phyloP scores from a whole-genome alignment of 495 filamentous ascomycete species.

The Penicillium cataractarum region DNA sequence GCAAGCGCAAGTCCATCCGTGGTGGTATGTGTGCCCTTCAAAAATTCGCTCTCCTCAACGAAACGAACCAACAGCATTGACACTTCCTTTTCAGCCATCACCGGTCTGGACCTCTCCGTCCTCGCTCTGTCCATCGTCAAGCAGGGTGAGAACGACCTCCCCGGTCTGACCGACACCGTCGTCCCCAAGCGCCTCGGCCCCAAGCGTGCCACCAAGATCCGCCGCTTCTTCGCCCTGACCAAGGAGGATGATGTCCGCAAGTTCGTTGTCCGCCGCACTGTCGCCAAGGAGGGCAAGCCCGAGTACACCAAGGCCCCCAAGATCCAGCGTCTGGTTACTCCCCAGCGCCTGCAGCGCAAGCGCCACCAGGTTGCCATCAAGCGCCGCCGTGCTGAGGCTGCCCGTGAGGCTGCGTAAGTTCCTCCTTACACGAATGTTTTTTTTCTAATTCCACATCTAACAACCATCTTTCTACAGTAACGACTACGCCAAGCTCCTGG shows the following conservation, averaged over 20 bases:
- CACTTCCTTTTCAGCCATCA: conserved; percentile 61
- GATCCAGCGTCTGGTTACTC: conserved; percentile 98
- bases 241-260: conserved; percentile 99
- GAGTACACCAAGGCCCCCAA: conserved; percentile 99
- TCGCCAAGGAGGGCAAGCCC: conserved; percentile 96
- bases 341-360: conserved; percentile 99
- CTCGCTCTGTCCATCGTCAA: conserved; percentile 93
- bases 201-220: conserved; percentile 99
- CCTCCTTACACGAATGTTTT: neutral
- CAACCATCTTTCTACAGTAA: conserved; percentile 47
- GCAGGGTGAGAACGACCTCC: conserved; percentile 91
- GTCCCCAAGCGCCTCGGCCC: conserved; percentile 97
- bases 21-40: conserved; percentile 60
- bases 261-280: conserved; percentile 98
- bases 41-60: neutral
- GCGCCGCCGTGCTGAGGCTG: conserved; percentile 90
- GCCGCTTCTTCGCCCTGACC: conserved; percentile 96
- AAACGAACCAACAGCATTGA: conserved; percentile 21
- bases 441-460: conserved; percentile 33
- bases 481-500: conserved; percentile 91
- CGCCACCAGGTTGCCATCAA: conserved; percentile 95
- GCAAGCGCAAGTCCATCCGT: conserved; percentile 97
- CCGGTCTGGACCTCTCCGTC: conserved; percentile 90
- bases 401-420: conserved; percentile 98
- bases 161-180: conserved; percentile 93